Evolutionary conservation across 2,329 filamentous ascomycete species (phyloP).

Genomic region (Cytospora leucostoma): DNA sequence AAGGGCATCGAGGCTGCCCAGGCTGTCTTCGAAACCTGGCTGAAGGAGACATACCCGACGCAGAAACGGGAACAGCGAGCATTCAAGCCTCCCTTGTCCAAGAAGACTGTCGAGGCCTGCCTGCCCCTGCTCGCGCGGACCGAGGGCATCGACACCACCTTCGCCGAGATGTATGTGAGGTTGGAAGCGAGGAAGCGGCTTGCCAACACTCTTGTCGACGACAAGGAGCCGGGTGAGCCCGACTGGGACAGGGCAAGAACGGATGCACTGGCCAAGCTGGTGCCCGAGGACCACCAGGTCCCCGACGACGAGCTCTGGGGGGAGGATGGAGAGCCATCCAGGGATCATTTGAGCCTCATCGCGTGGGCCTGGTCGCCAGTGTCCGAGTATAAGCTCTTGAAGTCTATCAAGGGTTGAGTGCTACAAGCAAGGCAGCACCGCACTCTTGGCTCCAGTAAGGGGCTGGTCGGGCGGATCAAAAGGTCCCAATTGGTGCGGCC

Average conservation of each 20-base stretch:
- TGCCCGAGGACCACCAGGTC: slow-evolving; percentile 9
- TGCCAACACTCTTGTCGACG: slow-evolving; percentile 25
- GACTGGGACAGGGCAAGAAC: slow-evolving; percentile 26
- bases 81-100: slow-evolving; percentile 25
- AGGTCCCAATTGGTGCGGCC: too few relatives aligned
- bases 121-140: slow-evolving; percentile 20
- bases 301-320: slow-evolving; percentile 21
- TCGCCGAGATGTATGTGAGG: slow-evolving; percentile 24
- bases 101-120: slow-evolving; percentile 22
- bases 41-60: slow-evolving; percentile 24
- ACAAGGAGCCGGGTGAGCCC: slow-evolving; percentile 20
- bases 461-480: too few relatives aligned
- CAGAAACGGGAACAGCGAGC: slow-evolving; percentile 21
- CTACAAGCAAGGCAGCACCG: background rate
- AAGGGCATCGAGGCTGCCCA: slow-evolving; percentile 26
- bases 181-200: slow-evolving; percentile 24
- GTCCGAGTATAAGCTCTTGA: slow-evolving; percentile 27
- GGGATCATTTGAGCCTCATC: slow-evolving; percentile 23
- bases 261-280: slow-evolving; percentile 22
- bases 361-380: slow-evolving; percentile 26
- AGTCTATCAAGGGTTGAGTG: slow-evolving; percentile 13
- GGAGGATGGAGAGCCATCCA: slow-evolving; percentile 19
- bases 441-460: background rate
- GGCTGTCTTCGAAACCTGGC: slow-evolving; percentile 23
- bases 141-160: slow-evolving; percentile 22